These are phyloP conservation scores for Fusarium subglutinans DNA, from an alignment of 2,329 filamentous ascomycete genomes.

Conservation along the genomic window DNA sequence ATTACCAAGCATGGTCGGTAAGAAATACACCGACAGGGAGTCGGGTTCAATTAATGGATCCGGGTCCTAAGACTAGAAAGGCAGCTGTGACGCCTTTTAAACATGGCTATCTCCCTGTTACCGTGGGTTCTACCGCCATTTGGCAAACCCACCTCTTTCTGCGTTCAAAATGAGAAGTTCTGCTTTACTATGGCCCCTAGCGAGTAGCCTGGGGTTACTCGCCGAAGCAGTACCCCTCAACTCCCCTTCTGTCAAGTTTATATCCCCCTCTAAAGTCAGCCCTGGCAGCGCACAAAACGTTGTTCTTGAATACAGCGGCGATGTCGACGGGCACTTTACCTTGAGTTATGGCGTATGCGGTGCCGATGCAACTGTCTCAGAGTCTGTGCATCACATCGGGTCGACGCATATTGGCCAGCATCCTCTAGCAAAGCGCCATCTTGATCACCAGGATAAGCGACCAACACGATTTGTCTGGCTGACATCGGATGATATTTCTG, in stretches of 20 bases:
- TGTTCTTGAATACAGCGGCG: constrained; percentile 28
- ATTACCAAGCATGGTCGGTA: not conserved
- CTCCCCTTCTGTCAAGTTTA: not conserved
- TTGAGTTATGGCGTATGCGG: constrained; percentile 33
- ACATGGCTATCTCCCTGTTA: not conserved
- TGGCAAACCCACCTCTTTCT: accelerated
- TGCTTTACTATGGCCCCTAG: accelerated
- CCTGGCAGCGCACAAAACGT: constrained; percentile 31
- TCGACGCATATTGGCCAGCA: constrained; percentile 36
- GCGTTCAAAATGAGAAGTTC: not conserved
- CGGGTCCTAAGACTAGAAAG: not conserved
- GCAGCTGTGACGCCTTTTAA: not conserved
- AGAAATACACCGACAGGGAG: not conserved
- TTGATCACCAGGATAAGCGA: constrained; percentile 12
- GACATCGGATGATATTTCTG: not conserved
- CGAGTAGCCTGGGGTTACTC: not conserved
- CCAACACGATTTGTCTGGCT: constrained; percentile 40
- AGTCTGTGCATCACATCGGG: constrained; percentile 30
- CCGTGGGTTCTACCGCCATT: too few species aligned
- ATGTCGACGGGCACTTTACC: constrained; percentile 31
- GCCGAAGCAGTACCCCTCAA: not conserved
- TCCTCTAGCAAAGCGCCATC: constrained; percentile 34
- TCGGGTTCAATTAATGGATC: not conserved
- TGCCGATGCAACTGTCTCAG: not conserved
- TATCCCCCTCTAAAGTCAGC: not conserved